phyloP scores from a whole-genome alignment of 805 yeast species.

The Cyberlindnera veronae region DNA sequence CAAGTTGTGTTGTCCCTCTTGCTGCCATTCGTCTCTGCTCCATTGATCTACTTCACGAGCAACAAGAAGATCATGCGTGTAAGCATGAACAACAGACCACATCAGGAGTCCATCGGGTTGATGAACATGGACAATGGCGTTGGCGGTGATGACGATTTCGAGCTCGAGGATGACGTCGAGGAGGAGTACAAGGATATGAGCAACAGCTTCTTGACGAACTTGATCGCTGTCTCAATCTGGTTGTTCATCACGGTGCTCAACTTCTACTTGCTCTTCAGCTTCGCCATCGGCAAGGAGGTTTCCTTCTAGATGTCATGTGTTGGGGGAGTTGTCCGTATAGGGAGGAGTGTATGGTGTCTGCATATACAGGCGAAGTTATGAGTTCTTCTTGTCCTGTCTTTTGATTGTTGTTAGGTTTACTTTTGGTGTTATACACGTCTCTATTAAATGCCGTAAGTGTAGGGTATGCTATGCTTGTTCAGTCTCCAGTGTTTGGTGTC shows the following conservation, averaged over 20 bases:
- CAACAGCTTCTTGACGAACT: slow-evolving; percentile 43
- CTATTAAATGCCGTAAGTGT: too few species aligned
- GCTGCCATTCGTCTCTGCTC: slow-evolving; percentile 86
- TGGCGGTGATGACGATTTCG: slow-evolving; percentile 10
- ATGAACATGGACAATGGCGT: slow-evolving; percentile 12
- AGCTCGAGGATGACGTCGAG: slow-evolving; percentile 12
- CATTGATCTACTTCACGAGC: slow-evolving; percentile 77
- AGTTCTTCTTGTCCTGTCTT: too few species aligned
- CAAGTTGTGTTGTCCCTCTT: slow-evolving; percentile 81
- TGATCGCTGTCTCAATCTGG: slow-evolving; percentile 62
- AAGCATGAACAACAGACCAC: slow-evolving; percentile 26
- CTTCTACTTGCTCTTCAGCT: slow-evolving; percentile 52
- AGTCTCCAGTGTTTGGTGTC: too few species aligned
- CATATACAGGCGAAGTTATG: too few species aligned
- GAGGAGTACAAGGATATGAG: slow-evolving; percentile 37
- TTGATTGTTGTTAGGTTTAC: too few species aligned
- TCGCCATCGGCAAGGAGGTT: slow-evolving; percentile 44
- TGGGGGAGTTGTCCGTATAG: too few species aligned
- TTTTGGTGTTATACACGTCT: too few species aligned
- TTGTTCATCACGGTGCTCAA: slow-evolving; percentile 63
- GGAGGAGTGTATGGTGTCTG: too few species aligned
- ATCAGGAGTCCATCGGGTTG: slow-evolving; percentile 18
- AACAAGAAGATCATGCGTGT: slow-evolving; percentile 66
- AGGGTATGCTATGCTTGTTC: too few species aligned
- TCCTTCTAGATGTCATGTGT: slow-evolving; percentile 32